These are phyloP conservation scores for Aspergillus viridinutans DNA, from an alignment of 2,329 filamentous ascomycete genomes.

Conservation along the genomic window DNA sequence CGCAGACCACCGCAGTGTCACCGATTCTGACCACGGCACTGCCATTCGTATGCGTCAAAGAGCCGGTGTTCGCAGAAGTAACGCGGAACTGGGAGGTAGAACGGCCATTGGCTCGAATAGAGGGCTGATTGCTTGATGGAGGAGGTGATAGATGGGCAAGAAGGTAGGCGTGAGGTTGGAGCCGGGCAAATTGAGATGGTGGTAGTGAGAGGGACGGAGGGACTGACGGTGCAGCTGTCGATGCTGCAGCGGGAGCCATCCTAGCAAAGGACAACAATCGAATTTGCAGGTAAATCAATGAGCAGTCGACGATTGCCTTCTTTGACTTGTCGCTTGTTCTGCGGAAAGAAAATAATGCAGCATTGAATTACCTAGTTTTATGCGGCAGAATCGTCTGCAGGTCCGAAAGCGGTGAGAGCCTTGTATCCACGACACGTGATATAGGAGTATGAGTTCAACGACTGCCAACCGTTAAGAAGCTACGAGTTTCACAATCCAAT, in stretches of 20 bases:
- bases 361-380: conserved; percentile 13
- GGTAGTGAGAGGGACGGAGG: conserved; percentile 52
- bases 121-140: conserved; percentile 45
- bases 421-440: neutral
- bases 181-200: conserved; percentile 73
- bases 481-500: neutral
- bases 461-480: neutral
- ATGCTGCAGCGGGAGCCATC: conserved; percentile 12
- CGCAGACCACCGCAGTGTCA: conserved; percentile 92
- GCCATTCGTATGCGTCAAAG: conserved; percentile 82
- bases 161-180: conserved; percentile 84
- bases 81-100: conserved; percentile 63
- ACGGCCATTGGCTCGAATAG: conserved; percentile 78
- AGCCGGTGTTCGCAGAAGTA: conserved; percentile 75
- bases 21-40: conserved; percentile 84
- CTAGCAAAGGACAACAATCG: neutral
- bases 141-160: conserved; percentile 75
- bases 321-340: conserved; percentile 2
- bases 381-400: conserved; percentile 16
- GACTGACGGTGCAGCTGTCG: conserved; percentile 19
- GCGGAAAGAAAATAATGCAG: conserved; percentile 7
- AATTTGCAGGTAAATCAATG: neutral
- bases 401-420: conserved; percentile 11
- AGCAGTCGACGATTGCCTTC: neutral
- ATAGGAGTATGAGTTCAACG: neutral